These are phyloP conservation scores for Xylariales sp. DNA, from an alignment of 2,329 filamentous ascomycete species.

Conservation along the genomic window DNA sequence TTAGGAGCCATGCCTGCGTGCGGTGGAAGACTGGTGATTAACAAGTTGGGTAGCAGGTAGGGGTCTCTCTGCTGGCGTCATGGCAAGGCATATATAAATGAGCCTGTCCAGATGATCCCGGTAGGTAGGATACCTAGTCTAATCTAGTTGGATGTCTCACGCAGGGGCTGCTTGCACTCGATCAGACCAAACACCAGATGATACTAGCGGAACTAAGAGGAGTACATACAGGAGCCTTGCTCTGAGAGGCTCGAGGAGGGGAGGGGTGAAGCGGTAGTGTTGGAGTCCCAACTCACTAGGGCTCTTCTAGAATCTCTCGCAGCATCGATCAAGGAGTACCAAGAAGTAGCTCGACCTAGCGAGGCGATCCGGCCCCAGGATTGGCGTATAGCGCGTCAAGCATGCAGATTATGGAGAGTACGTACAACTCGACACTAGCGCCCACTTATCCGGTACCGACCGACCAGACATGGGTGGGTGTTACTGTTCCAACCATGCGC, in stretches of 20 bases:
- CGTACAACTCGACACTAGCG: no score
- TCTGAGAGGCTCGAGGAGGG: neutral
- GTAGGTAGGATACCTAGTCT: no score
- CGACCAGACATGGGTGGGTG: neutral
- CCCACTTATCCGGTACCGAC: no score
- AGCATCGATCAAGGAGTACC: neutral
- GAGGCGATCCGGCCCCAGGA: no score
- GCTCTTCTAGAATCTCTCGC: neutral
- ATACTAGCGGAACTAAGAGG: no score
- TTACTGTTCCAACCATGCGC: constrained; percentile 2
- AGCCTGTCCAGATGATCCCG: constrained; percentile 4
- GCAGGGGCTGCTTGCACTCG: constrained; percentile 6
- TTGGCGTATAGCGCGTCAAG: no score
- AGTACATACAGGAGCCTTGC: neutral
- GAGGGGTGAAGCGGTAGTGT: neutral
- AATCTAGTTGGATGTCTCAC: constrained; percentile 1
- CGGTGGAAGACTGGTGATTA: constrained; percentile 5
- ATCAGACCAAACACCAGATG: no score
- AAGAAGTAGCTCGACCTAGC: neutral
- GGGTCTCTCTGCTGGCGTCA: constrained; percentile 7
- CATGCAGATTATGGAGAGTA: no score
- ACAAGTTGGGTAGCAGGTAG: neutral
- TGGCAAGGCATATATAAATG: constrained; percentile 8
- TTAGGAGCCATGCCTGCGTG: constrained; percentile 12
- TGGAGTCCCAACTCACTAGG: neutral